phyloP scores from a whole-genome alignment of 2,329 filamentous ascomycete species.

The Cercospora sp. region DNA sequence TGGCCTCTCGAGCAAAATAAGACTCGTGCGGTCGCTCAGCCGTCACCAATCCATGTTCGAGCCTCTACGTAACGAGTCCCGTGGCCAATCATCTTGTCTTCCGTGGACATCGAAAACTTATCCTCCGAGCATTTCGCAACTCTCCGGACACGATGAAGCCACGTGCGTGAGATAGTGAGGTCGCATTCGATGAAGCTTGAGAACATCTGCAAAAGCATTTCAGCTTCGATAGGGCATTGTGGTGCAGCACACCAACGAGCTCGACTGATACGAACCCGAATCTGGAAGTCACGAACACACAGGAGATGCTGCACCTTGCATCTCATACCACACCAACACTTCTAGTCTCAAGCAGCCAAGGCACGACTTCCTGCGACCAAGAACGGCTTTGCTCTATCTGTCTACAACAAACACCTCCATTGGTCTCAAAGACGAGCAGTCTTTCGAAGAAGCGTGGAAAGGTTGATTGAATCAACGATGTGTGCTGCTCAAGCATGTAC shows the following conservation, averaged over 20 bases:
- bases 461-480: neutral
- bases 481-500: neutral
- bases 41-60: neutral
- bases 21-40: neutral
- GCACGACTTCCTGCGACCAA: neutral
- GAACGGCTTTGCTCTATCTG: neutral
- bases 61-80: neutral
- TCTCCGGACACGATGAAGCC: neutral
- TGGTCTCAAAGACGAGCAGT: neutral
- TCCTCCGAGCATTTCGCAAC: neutral
- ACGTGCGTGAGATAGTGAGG: neutral
- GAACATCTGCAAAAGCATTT: neutral
- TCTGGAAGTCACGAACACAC: neutral
- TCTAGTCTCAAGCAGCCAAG: neutral
- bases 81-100: neutral
- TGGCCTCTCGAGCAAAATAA: neutral
- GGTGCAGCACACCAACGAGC: neutral
- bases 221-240: neutral
- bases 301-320: neutral
- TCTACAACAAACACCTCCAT: neutral
- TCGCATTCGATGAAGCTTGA: neutral
- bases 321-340: neutral
- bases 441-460: neutral
- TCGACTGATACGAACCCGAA: neutral
- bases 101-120: neutral